A percentile compares a stretch with the other conserved stretches of the same genome.
Conservation (phyloP, 2,329 filamentous ascomycete genomes). For the Phialemonium atrogriseum region DNA sequence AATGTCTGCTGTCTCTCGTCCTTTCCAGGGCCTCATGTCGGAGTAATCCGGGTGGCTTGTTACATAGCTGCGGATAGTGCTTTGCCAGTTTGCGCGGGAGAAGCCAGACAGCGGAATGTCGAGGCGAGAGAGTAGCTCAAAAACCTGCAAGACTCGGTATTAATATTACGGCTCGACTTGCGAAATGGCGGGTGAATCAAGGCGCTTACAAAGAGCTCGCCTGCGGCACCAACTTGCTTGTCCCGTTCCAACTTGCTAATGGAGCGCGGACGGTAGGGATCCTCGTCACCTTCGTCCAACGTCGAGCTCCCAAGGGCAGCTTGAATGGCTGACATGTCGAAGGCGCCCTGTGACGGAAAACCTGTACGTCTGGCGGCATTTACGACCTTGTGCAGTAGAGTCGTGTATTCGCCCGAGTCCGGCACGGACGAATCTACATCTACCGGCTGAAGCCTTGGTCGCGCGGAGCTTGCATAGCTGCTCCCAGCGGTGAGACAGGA, state of each 20-base stretch:
- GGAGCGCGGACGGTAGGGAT: constrained; percentile 1
- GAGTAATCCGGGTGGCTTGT: constrained; percentile 29
- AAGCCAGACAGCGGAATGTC: constrained; percentile 23
- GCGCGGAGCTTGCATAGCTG: no score
- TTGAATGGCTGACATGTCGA: constrained; percentile 4
- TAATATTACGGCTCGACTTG: no score
- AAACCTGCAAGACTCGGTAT: constrained; percentile 2
- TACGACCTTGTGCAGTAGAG: constrained; percentile 2
- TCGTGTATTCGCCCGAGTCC: no score
- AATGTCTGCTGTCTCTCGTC: constrained; percentile 37
- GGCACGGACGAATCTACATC: no score
- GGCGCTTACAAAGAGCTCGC: constrained; percentile 8
- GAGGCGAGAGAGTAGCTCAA: constrained; percentile 5
- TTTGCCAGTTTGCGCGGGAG: constrained; percentile 34
- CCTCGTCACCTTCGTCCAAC: background rate
- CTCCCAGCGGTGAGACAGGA: no score
- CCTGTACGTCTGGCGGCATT: background rate
- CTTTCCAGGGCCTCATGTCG: constrained; percentile 28
- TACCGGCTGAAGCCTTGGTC: no score
- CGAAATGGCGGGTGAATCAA: no score
- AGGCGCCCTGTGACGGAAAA: constrained; percentile 4
- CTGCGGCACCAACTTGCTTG: constrained; percentile 7
- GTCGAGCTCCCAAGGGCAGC: background rate
- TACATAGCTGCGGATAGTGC: constrained; percentile 34
- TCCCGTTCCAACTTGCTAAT: constrained; percentile 4